Conservation (phyloP, 805 yeast species). For the Candida andamanensis region DNA sequence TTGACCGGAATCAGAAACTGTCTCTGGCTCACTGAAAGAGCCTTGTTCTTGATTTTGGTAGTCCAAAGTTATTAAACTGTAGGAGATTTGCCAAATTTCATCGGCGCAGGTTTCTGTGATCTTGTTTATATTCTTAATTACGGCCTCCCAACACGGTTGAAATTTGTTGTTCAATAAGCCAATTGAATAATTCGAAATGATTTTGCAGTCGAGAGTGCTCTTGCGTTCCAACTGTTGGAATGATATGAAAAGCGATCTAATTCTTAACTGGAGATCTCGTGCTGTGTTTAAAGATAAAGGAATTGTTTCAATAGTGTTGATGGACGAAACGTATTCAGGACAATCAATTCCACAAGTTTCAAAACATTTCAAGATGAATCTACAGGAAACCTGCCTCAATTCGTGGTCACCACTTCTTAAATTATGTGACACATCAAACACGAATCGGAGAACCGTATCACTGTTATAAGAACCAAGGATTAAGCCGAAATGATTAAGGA, state of each 20-base stretch:
- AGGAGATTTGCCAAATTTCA: slow-evolving; percentile 53
- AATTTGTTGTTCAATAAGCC: slow-evolving; percentile 74
- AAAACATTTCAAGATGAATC: slow-evolving; percentile 34
- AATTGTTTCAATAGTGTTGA: slow-evolving; percentile 60
- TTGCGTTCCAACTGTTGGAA: slow-evolving; percentile 21
- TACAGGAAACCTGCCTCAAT: slow-evolving; percentile 47
- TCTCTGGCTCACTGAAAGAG: slow-evolving; percentile 14
- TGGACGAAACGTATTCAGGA: slow-evolving; percentile 43
- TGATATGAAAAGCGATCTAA: slow-evolving; percentile 51
- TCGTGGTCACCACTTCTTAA: slow-evolving; percentile 10
- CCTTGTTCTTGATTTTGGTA: slow-evolving; percentile 13
- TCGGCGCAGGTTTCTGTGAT: slow-evolving; percentile 28
- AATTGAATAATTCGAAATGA: slow-evolving; percentile 32
- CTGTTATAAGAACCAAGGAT: neutral
- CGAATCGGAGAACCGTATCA: neutral
- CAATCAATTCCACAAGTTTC: slow-evolving; percentile 18
- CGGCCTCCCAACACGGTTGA: slow-evolving; percentile 83
- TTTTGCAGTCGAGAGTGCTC: slow-evolving; percentile 12
- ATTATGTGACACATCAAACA: slow-evolving; percentile 6
- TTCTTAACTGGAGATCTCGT: slow-evolving; percentile 68
- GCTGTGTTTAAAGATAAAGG: slow-evolving; percentile 67
- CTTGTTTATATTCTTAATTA: slow-evolving; percentile 52
- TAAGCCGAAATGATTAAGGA: slow-evolving; percentile 4
- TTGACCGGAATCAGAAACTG: neutral
- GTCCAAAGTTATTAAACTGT: slow-evolving; percentile 19